These are phyloP conservation scores for Stylonectria norvegica DNA, from an alignment of 2,329 filamentous ascomycete species.

Conservation along the genomic window DNA sequence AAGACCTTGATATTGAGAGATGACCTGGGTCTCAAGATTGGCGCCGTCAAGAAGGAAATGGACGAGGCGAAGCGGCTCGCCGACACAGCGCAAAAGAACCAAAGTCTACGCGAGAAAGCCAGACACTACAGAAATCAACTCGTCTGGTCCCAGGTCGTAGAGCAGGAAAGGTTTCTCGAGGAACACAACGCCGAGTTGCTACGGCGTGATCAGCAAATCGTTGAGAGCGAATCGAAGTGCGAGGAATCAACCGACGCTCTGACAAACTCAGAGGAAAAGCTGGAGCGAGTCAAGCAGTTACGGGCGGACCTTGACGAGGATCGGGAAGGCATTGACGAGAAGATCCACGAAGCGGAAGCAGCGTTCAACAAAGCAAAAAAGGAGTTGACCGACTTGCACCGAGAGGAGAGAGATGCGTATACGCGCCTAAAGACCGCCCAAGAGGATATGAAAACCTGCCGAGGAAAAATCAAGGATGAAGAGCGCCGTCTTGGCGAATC, in stretches of 20 bases:
- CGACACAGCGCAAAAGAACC: conserved; percentile 62
- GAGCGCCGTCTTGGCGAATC: conserved; percentile 60
- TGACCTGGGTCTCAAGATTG: conserved; percentile 34
- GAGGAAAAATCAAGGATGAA: conserved; percentile 53
- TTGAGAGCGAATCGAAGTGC: conserved; percentile 26
- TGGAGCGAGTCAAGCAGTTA: conserved; percentile 37
- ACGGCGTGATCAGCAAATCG: conserved; percentile 24
- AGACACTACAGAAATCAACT: conserved; percentile 62
- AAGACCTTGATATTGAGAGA: conserved; percentile 46
- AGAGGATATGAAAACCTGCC: conserved; percentile 42
- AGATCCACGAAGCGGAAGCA: conserved; percentile 43
- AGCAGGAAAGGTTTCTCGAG: conserved; percentile 60
- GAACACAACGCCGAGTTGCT: conserved; percentile 30
- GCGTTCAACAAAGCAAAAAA: conserved; percentile 51
- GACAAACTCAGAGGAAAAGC: conserved; percentile 43
- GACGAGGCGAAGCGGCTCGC: conserved; percentile 63
- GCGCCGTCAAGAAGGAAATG: conserved; percentile 38
- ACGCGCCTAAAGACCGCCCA: conserved; percentile 53
- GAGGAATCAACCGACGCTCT: conserved; percentile 48
- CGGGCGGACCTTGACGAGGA: conserved; percentile 44
- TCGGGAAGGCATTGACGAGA: conserved; percentile 45
- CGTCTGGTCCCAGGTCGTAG: conserved; percentile 83
- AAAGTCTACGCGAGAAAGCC: conserved; percentile 60
- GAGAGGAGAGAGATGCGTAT: conserved; percentile 64
- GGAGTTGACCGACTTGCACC: conserved; percentile 52